Base-by-base conservation (phyloP, 768 basidiomycete species). In the Floccularia luteovirens region DNA sequence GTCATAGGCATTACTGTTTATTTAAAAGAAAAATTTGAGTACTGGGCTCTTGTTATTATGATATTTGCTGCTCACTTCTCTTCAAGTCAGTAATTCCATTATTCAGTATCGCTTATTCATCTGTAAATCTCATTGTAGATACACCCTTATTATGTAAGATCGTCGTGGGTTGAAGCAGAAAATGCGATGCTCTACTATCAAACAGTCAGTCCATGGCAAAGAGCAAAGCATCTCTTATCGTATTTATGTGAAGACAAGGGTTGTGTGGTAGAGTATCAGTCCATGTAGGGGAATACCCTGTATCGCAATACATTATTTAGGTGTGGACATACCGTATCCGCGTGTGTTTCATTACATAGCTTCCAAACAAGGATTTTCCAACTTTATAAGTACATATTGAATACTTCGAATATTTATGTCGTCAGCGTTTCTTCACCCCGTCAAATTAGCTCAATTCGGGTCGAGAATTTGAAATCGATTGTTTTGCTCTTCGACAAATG, bases 11-110 rank as follows among this genome's bases (percentile, higher is more conserved):
- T 70, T 99, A 48, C 64, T 98, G 39, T 99, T 99, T 69, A 85
- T 93, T 89, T 90, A 47, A 99, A 99, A 63, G 94, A 97, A 53
- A 87, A 92, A 54, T 93, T 99, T 52, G 96, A 99, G 57, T 76
- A 76, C 3, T 94, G 84, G 75, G 81, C 90, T 1, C 66, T 90
- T 40, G 61, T 71, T 10, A 72, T 92, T 43, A 79, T 89, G 69
- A 58, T 78, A 17, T 44, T 82, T 30, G 62, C 63, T 24, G 59
- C 74, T 22, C 67, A 65, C 17, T 39, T 73, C 32, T 51, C 58
- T 42, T 43, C 53, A 38, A 42, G 46, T 6, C 42, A n/a, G 44
- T 60, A 13, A 67, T 69, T 33, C 48, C 57, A 17, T 19, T 14
- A 7, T n/a, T n/a, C n/a, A n/a, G n/a, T n/a, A n/a, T n/a, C n/a